Percentiles rank a stretch among this genome's conserved stretches.
phyloP scores from a whole-genome alignment of 352 stramenopile genomes.

The Saprolegnia parasitica region DNA sequence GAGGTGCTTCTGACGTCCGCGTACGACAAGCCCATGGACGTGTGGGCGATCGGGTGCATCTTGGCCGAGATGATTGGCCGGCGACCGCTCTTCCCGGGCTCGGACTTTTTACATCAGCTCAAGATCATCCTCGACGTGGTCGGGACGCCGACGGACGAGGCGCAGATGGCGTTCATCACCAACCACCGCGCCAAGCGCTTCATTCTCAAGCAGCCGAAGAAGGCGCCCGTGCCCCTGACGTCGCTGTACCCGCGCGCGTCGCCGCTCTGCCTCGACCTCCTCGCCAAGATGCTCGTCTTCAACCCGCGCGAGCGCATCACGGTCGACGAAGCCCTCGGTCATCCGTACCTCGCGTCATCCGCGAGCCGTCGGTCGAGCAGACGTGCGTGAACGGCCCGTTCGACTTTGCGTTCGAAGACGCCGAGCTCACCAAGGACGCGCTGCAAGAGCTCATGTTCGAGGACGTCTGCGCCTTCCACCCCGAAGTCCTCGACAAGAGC shows the following conservation, averaged over 20 bases:
- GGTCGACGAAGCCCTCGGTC: slow-evolving; percentile 66
- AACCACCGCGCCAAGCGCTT: slow-evolving; percentile 87
- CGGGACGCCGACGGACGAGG: slow-evolving; percentile 67
- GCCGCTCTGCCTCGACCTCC: slow-evolving; percentile 78
- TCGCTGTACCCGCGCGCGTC: slow-evolving; percentile 83
- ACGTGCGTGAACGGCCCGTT: slow-evolving; percentile 78
- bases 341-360: slow-evolving; percentile 74
- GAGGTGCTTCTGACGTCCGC: slow-evolving; percentile 89
- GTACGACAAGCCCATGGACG: slow-evolving; percentile 85
- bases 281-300: slow-evolving; percentile 92
- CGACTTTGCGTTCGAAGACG: slow-evolving; percentile 84
- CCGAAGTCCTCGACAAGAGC: slow-evolving; percentile 45
- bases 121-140: slow-evolving; percentile 90
- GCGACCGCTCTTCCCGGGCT: slow-evolving; percentile 75
- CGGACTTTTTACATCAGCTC: slow-evolving; percentile 83
- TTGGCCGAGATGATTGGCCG: slow-evolving; percentile 81
- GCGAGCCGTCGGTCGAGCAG: slow-evolving; percentile 64
- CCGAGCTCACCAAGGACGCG: slow-evolving; percentile 84
- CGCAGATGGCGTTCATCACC: slow-evolving; percentile 82
- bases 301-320: slow-evolving; percentile 85
- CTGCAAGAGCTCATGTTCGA: slow-evolving; percentile 90
- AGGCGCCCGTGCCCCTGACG: slow-evolving; percentile 71
- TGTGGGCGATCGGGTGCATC: slow-evolving; percentile 86
- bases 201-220: slow-evolving; percentile 82
- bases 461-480: slow-evolving; percentile 86